Evolutionary conservation across 371 early-diverging fungal genomes (phyloP), one percentile per base, ranked within the genome.

Genomic region (Mortierella sp.): DNA sequence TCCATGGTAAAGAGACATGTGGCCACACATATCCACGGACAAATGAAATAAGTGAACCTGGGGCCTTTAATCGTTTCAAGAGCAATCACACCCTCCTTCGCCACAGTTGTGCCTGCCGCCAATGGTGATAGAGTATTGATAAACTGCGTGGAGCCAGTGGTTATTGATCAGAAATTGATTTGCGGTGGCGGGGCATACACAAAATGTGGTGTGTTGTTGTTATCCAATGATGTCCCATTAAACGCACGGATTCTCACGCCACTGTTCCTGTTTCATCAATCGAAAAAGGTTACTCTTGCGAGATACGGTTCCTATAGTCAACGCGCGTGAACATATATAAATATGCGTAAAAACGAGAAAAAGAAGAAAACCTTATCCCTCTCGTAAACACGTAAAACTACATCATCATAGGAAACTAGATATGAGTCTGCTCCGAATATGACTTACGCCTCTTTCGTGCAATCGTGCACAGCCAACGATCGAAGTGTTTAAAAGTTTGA

Each of bases 21-120:
- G 55, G 55, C 55, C 55, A 55, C 9, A 26, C 28, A 26, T 10
- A 26, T 26, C 26, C 28, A 16, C 9, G 43, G 3, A 2, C 16
- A 55, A 55, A 55, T 55, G 55, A 55, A 55, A 55, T 55, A 26
- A 26, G 26, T 26, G 11, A 55, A 55, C 26, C 55, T 55, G 55
- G 55, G 28, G 55, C 55, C 55, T 26, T 55, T 55, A 55, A 55
- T 55, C 24, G 55, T 55, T 55, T 55, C 55, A 55, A 55, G 28
- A 55, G 22, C n/a, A 52, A n/a, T 9, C 22, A 52, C 16, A 52
- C 24, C 55, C 28, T 28, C 28, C 28, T 26, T 55, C 55, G 55
- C 55, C 55, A 55, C 55, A 55, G 55, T 24, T 26, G 28, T 4
- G 6, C 49, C 49, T 49, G n/a, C 5, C 20, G 5, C n/a, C 49